phyloP scores from a whole-genome alignment of 441 rosid species.

The Gossypium schwendimanii region DNA sequence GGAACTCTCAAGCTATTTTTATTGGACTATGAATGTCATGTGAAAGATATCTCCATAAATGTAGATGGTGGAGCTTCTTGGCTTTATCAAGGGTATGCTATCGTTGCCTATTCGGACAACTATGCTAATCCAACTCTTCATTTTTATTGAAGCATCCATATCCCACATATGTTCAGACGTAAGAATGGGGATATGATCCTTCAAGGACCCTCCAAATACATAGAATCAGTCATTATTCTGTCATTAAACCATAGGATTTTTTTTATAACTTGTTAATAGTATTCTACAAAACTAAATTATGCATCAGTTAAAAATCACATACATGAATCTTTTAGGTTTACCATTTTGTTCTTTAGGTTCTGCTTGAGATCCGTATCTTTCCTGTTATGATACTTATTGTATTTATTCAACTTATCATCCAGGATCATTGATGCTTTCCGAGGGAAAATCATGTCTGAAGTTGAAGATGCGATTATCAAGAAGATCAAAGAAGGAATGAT shows the following conservation, averaged over 20 bases:
- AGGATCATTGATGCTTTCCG: slow-evolving; percentile 69
- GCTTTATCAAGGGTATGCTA: slow-evolving; percentile 8
- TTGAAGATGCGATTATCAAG: slow-evolving; percentile 48
- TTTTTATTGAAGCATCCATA: not conserved
- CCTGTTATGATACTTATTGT: slow-evolving; percentile 2
- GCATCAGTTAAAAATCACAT: too few relatives aligned
- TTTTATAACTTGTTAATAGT: too few relatives aligned
- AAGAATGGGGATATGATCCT: not conserved
- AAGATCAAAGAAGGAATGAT: slow-evolving; percentile 50
- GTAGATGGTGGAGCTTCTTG: slow-evolving; percentile 19
- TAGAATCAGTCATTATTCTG: not conserved
- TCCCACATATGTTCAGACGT: not conserved
- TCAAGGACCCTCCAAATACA: not conserved
- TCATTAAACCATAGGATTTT: too few relatives aligned
- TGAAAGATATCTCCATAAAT: slow-evolving; percentile 46
- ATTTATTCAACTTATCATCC: slow-evolving; percentile 16
- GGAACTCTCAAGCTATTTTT: slow-evolving; percentile 49
- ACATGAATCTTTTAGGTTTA: too few relatives aligned
- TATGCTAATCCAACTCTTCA: not conserved
- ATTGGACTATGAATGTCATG: slow-evolving; percentile 41
- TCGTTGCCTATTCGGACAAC: not conserved
- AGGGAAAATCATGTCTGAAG: slow-evolving; percentile 44
- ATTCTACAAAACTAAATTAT: too few relatives aligned
- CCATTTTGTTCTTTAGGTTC: not conserved
- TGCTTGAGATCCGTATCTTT: not conserved